Base-by-base conservation (phyloP, 1,284 basidiomycete genomes). In the Papiliotrema fonsecae region DNA sequence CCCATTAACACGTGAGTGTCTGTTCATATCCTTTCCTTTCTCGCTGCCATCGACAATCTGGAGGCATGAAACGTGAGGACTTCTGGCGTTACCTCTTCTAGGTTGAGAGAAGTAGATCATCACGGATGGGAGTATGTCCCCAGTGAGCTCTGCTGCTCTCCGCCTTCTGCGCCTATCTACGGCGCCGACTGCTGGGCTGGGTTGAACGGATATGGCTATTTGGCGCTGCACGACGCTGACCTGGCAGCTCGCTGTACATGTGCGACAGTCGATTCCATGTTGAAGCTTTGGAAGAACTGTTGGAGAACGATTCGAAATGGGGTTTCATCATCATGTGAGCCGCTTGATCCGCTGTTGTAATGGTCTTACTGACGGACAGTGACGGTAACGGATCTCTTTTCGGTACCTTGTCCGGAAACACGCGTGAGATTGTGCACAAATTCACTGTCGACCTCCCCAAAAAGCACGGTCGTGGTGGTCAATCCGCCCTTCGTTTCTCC, bases 211-310 rank as follows among this genome's bases (percentile, higher is more conserved):
- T n/a, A n/a, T n/a, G n/a, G n/a, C n/a, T n/a, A n/a, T n/a, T n/a
- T n/a, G n/a, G n/a, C n/a, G n/a, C n/a, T n/a, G n/a, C n/a, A n/a
- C n/a, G n/a, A n/a, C n/a, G 35, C 22, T 58, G 21, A 32, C 50
- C 14, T 30, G 49, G 30, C 67, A 91, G 87, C 18, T 93, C 92
- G 18, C 83, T 99, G 42, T 99, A 99, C 77, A 86, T 97, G 45
- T 99, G 96, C 72, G 96, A 98, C 80, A 97, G 96, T 80, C 96
- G 97, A 74, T 99, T 99, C 79, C 94, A 97, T 78, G 97, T 96
- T 4, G 96, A 97, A 70, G 92, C 93, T 0, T 82, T 98, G 30
- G 88, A 89, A 42, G 96, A 98, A 72, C 83, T 99, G 44, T 82
- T 99, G 60, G 96, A 98, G 76, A 92, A 88, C 27, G 96, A 99